phyloP scores from a whole-genome alignment of 176 grass and related monocot species.

The Ananas comosus region DNA sequence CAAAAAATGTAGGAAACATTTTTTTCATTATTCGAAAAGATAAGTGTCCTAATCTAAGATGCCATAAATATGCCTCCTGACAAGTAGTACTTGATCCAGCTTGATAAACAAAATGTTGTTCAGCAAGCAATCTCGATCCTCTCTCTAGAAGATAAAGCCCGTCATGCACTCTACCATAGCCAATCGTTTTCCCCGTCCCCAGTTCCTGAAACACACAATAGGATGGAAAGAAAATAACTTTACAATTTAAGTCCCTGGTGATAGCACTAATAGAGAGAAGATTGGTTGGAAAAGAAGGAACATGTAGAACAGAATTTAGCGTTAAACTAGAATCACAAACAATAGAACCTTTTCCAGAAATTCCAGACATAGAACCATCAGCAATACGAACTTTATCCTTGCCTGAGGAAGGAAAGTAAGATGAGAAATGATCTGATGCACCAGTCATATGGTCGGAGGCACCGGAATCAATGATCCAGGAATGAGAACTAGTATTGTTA shows the following conservation, averaged over 20 bases:
- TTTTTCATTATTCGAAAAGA: background rate
- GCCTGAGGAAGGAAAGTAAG: background rate
- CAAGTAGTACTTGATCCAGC: background rate
- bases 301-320: constrained; percentile 4
- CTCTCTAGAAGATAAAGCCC: background rate
- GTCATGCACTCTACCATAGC: background rate
- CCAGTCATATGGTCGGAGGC: background rate
- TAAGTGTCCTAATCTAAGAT: background rate
- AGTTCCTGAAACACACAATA: background rate
- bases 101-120: background rate
- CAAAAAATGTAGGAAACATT: background rate
- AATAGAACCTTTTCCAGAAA: background rate
- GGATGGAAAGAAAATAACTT: background rate
- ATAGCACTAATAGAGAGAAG: background rate
- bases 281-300: background rate
- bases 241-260: constrained; percentile 2
- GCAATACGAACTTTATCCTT: background rate
- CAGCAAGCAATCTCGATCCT: too few relatives aligned
- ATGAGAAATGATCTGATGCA: background rate
- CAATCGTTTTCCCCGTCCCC: background rate
- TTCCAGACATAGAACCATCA: background rate
- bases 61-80: too few relatives aligned
- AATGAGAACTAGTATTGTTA: background rate
- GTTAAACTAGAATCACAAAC: background rate
- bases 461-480: background rate